Evolutionary conservation across 495 filamentous ascomycete genomes (phyloP), one percentile per base, ranked within the genome.

Genomic region (Penicillium waksmanii): DNA sequence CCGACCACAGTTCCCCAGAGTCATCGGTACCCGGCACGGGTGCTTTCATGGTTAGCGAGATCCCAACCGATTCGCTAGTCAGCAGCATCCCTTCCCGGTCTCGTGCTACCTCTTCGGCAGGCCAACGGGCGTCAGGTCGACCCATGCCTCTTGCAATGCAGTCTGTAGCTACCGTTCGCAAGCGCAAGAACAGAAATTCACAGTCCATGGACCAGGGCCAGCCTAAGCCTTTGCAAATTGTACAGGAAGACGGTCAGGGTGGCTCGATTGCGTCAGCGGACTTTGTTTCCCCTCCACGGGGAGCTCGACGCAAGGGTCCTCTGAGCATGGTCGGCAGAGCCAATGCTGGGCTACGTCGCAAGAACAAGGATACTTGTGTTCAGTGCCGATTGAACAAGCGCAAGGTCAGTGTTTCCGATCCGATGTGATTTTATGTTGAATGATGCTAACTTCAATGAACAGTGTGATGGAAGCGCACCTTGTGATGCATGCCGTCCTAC

Each of bases 361-460:
- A 80, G 68, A 80, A 80, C 56, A 80, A 79, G 62, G 77, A 80
- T 52, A 80, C 77, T 23, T 80, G 77, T 67, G 77, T 80, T 7
- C 77, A 80, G 49, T 80, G 77, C 47, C 73, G 77, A 27, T 51
- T 80, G 62, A 80, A 80, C 62, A 80, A 80, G 66, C 76, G 77
- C 65, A 80, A 80, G 71, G 76, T 79, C 56, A 60, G 69, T 50
- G 25, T 51, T 35, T 46, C 25, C 21, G 21, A 42, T 46, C 25
- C 21, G 21, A 42, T 6, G 4, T 43, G 40, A 13, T 19, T 1
- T 11, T 51, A n/a, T 40, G 15, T 55, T 40, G 9, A 27, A 42
- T 13, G 33, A 63, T 55, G 43, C 51, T 65, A 52, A 66, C 49
- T 27, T 25, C 15, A 23, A 25, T 31, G 12, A 44, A 35, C 46